phyloP scores from a whole-genome alignment of 176 grass and related monocot species.

The Thinopyrum elongatum region DNA sequence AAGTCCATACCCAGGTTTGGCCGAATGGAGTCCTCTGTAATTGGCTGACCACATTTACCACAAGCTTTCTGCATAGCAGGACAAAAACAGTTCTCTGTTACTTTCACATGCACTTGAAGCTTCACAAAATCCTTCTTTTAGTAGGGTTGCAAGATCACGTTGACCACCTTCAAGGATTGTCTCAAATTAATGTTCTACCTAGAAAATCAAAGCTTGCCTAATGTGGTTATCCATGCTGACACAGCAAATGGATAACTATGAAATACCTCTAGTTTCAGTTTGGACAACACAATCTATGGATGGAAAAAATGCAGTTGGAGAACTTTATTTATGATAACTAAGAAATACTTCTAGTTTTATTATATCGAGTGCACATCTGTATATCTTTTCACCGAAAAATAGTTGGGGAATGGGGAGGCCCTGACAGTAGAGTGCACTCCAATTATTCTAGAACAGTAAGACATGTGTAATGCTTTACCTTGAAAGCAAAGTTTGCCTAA shows the following conservation, averaged over 20 bases:
- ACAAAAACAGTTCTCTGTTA: constrained; percentile 10
- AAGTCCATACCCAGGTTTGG: constrained; percentile 67
- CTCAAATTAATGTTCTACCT: background rate
- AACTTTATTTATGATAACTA: too few relatives aligned
- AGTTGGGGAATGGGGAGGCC: background rate
- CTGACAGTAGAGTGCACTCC: background rate
- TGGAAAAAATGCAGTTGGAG: too few relatives aligned
- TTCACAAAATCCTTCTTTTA: background rate
- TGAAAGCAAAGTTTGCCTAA: background rate
- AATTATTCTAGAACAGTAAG: background rate
- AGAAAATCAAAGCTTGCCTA: background rate
- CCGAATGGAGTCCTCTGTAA: constrained; percentile 51
- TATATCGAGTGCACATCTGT: background rate
- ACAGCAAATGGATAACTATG: background rate
- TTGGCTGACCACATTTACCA: constrained; percentile 59
- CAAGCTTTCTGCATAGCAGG: constrained; percentile 75
- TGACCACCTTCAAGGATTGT: background rate
- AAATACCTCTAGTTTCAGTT: background rate
- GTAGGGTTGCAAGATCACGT: background rate
- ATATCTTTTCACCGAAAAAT: background rate
- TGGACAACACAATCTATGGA: background rate
- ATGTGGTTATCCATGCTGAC: background rate
- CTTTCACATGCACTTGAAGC: constrained; percentile 20
- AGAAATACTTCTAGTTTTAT: background rate
- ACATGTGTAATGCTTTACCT: background rate